Percentiles rank a stretch among this genome's conserved stretches.
Conservation (phyloP, 495 filamentous ascomycete species). For the Neurospora intermedia region DNA sequence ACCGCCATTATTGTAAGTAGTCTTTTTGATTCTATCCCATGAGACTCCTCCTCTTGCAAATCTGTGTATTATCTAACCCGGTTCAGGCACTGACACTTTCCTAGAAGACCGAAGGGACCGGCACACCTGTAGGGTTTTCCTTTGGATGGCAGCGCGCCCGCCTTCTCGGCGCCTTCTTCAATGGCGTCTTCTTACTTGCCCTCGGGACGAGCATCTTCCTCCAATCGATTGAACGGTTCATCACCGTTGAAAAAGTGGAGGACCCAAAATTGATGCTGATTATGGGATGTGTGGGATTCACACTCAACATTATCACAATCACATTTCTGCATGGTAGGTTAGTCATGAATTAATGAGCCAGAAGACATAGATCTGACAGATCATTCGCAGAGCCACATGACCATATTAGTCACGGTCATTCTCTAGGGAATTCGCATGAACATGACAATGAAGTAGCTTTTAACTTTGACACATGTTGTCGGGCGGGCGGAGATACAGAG, state of each 20-base stretch:
- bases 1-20: conserved; percentile 63
- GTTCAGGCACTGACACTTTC: background rate
- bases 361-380: background rate
- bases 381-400: conserved; percentile 21
- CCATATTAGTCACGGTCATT: conserved; percentile 24
- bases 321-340: conserved; percentile 66
- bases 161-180: conserved; percentile 85
- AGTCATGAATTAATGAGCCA: background rate
- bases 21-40: background rate
- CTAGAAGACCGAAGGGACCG: conserved; percentile 32
- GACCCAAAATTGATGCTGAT: conserved; percentile 68
- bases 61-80: background rate
- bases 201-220: conserved; percentile 86
- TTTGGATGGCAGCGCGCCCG: conserved; percentile 84
- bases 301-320: conserved; percentile 72
- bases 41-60: conserved; percentile 4
- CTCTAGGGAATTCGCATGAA: conserved; percentile 14
- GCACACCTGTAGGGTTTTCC: conserved; percentile 30
- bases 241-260: conserved; percentile 43
- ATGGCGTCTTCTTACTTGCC: conserved; percentile 89
- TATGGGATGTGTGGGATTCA: conserved; percentile 71
- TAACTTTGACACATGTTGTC: background rate
- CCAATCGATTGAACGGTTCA: conserved; percentile 80
- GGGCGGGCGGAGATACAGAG: background rate
- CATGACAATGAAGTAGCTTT: background rate